phyloP scores from a whole-genome alignment of 1,284 basidiomycete genomes.

The Rhodotorula sp. region DNA sequence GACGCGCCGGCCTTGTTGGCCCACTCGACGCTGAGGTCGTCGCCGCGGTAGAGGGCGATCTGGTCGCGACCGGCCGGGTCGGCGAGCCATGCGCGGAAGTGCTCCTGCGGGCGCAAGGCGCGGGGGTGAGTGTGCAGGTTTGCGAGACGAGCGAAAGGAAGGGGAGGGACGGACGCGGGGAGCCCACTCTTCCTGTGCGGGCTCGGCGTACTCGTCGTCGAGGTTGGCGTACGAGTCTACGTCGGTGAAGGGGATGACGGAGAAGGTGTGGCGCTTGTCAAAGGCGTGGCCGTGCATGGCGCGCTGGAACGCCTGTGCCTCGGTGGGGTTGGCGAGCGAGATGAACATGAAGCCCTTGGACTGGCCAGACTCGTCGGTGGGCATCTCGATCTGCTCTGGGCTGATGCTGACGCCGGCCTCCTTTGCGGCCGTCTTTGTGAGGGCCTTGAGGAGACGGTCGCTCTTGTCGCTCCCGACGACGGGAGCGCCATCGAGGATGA shows the following conservation, averaged over 20 bases:
- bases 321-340: slow-evolving; percentile 77
- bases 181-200: slow-evolving; percentile 74
- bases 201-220: slow-evolving; percentile 81
- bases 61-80: slow-evolving; percentile 93
- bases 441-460: slow-evolving; percentile 51
- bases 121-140: background rate
- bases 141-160: background rate
- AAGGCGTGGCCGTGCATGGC: slow-evolving; percentile 85
- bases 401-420: slow-evolving; percentile 50
- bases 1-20: slow-evolving; percentile 86
- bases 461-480: slow-evolving; percentile 50
- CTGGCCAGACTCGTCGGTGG: slow-evolving; percentile 49
- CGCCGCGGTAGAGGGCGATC: slow-evolving; percentile 88
- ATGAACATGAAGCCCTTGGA: slow-evolving; percentile 76
- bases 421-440: slow-evolving; percentile 51
- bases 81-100: slow-evolving; percentile 91
- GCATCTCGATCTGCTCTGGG: slow-evolving; percentile 51
- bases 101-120: slow-evolving; percentile 64
- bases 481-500: slow-evolving; percentile 54
- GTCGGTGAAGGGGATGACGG: slow-evolving; percentile 87
- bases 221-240: slow-evolving; percentile 81
- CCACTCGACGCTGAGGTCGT: slow-evolving; percentile 91
- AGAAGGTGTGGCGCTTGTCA: slow-evolving; percentile 88
- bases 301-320: slow-evolving; percentile 77
- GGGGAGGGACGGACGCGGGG: slow-evolving; percentile 63